phyloP scores from a whole-genome alignment of 495 filamentous ascomycete genomes.

The Trichoderma erinaceum region DNA sequence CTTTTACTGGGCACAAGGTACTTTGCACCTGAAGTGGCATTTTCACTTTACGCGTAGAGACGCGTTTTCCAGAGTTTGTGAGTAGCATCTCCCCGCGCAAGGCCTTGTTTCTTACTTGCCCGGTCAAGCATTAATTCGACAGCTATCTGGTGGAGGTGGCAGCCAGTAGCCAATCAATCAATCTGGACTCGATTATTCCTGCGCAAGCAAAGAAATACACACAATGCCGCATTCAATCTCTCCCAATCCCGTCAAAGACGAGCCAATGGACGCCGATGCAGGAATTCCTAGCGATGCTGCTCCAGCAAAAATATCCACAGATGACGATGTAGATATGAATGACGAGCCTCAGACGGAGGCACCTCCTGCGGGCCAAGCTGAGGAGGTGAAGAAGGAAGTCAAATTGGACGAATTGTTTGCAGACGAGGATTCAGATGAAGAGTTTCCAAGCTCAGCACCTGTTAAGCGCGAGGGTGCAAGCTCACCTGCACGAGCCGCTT shows the following conservation, averaged over 20 bases:
- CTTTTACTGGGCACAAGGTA: not conserved
- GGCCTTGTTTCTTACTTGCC: not conserved
- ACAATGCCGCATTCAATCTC: constrained; percentile 7
- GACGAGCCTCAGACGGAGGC: constrained; percentile 21
- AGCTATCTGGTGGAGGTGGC: not conserved
- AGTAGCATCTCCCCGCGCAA: not conserved
- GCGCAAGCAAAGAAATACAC: not conserved
- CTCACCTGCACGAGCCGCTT: constrained; percentile 27
- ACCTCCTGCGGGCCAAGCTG: constrained; percentile 15
- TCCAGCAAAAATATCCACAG: constrained; percentile 5
- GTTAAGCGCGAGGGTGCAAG: constrained; percentile 25
- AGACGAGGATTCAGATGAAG: constrained; percentile 70
- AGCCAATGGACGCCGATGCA: constrained; percentile 8
- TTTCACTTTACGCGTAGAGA: not conserved
- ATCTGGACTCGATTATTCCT: not conserved
- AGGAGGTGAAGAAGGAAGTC: constrained; percentile 37
- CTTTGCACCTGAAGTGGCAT: not conserved
- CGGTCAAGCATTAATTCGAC: not conserved
- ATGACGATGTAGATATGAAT: constrained; percentile 30
- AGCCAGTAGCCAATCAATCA: not conserved
- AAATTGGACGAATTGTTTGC: constrained; percentile 78
- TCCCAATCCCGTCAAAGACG: constrained; percentile 11
- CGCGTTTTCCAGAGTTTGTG: not conserved
- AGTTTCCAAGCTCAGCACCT: constrained; percentile 54
- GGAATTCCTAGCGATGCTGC: not conserved